These are phyloP conservation scores for Prunus yedoensis DNA, from an alignment of 331 rosid species.

Conservation along the genomic window DNA sequence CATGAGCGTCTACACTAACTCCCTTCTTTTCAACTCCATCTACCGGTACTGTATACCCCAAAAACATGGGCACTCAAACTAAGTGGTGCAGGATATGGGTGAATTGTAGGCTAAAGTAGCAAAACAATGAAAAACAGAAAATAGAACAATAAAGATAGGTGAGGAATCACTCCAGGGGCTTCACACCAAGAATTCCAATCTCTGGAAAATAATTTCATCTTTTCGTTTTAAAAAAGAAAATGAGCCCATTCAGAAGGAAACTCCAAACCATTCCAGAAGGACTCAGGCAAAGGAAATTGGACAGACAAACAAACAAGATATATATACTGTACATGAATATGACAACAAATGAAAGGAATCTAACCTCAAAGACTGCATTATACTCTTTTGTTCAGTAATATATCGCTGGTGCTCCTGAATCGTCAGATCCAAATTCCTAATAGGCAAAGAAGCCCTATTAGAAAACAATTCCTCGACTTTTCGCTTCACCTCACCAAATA, in stretches of 20 bases:
- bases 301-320: constrained; percentile 3
- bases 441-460: constrained; percentile 41
- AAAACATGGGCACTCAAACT: neutral
- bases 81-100: too few species aligned
- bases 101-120: too few species aligned
- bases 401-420: constrained; percentile 65
- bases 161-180: too few species aligned
- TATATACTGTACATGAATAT: neutral
- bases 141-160: too few species aligned
- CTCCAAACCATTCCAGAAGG: neutral
- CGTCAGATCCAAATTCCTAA: constrained; percentile 49
- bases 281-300: neutral
- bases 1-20: neutral
- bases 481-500: constrained; percentile 54
- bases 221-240: neutral
- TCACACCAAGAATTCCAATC: too few species aligned
- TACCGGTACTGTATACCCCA: neutral
- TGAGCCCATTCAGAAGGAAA: constrained; percentile 1
- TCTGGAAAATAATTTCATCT: too few species aligned
- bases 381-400: constrained; percentile 74
- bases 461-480: constrained; percentile 77
- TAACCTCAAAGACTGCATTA: constrained; percentile 94
- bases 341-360: constrained; percentile 27
- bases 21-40: neutral
- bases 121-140: too few species aligned